Evolutionary conservation across 1,284 basidiomycete species (phyloP), one percentile per base, ranked within the genome.

Genomic region (Afroboletus lepidellus): DNA sequence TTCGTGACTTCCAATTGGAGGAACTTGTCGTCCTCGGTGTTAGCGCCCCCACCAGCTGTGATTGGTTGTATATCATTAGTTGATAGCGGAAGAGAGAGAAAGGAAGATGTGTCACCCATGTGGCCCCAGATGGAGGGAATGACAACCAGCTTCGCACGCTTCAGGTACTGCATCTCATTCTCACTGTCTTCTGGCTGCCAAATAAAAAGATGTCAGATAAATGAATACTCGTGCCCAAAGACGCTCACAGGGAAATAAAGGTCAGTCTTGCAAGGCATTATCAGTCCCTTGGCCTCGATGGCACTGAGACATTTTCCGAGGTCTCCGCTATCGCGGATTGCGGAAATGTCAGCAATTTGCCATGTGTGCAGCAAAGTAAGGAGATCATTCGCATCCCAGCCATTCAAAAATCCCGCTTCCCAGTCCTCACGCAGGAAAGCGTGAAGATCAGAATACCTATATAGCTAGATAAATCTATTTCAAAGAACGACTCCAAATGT

Each of bases 81-180:
- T 24, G n/a, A 34, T 13, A 23, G 15, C 9, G 5, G n/a, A 34
- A 18, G 16, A 16, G 8, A 23, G 1, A 44, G 12, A 50, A 30
- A 41, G 34, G 20, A 27, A 16, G 2, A 27, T 27, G 27, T 15
- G 24, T 50, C 49, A 79, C 80, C 75, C 69, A 78, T 71, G 65
- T 84, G 81, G 5, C 82, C 80, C 79, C 81, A 82, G 12, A 77
- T 72, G 11, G 80, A 80, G 50, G 77, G 71, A 36, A 83, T 81
- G 1, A 83, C 67, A 6, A 76, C 71, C 4, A 83, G 69, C 47
- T 69, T 72, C 4, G 77, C 73, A 24, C 65, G 66, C 48, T 67
- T 69, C 67, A 83, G 61, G 48, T 72, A 67, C 20, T 61, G 63
- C 18, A 83, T 68, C 58, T 85, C 81, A 27, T 65, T 69, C 54